Base-by-base conservation (phyloP, 1,139 yeast species). In the Candida smagusa region DNA sequence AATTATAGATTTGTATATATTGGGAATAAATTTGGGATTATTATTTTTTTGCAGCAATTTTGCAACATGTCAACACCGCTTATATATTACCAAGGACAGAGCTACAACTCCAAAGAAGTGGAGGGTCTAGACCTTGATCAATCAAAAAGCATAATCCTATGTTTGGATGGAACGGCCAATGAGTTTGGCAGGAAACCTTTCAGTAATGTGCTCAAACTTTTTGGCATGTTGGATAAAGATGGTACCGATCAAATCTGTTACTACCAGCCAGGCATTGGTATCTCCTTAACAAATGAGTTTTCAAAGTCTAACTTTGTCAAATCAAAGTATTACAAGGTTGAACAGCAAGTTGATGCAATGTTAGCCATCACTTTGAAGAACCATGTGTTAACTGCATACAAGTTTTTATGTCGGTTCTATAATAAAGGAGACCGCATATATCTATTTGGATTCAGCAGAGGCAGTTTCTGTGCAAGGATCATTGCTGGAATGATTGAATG, bases 201-300 rank as follows among this genome's bases (percentile, higher is more conserved):
- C 42, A 70, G 84, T 2, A 81, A 80, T 50, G 74, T 78, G 1
- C 55, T 80, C 39, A 75, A 73, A 49, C 47, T 80, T 25, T 81
- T 73, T 52, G 61, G 73, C 34, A 57, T 80, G 56, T 51, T 81
- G 23, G 79, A 77, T 9, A 74, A 72, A 40, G 66, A 67, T 29
- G 52, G 58, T 27, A 47, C 56, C 2, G 35, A 43, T 12, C 84
- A 79, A 45, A 44, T 75, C 28, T 77, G 83, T 46, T 79, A 80
- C 49, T 81, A 81, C 48, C 86, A 81, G 47, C 82, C 86, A 1
- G 86, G 86, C 0, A 72, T 80, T 19, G 86, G 86, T 1, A 72
- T 74, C 6, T 59, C 61, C 40, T 19, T 50, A 48, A 33, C 7
- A 63, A 3, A 40, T 47, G 29, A 38, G 46, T 36, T 19, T 23